A percentile compares a stretch with the other conserved stretches of the same genome.
phyloP scores from a whole-genome alignment of 495 filamentous ascomycete genomes.

The Aspergillus cristatus region DNA sequence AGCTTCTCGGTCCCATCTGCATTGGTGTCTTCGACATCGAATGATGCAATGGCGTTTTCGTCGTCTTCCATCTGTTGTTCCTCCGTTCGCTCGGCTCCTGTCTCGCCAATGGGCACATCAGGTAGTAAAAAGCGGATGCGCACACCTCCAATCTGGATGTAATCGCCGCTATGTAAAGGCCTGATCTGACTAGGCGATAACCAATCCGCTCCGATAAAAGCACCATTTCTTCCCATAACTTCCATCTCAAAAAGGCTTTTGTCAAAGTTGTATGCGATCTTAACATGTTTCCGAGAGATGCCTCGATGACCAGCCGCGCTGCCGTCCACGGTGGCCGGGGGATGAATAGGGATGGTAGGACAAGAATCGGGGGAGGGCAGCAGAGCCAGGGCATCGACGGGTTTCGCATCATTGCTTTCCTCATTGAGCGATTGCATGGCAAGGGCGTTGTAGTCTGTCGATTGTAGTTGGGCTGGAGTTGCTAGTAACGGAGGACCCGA shows the following conservation, averaged over 20 bases:
- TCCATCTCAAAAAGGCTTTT: conserved; percentile 68
- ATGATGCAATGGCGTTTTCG: conserved; percentile 23
- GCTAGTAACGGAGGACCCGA: conserved; percentile 32
- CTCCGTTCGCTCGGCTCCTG: conserved; percentile 60
- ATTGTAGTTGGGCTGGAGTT: conserved; percentile 34
- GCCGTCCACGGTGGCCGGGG: conserved; percentile 52
- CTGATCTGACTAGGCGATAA: conserved; percentile 51
- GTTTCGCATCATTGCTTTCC: conserved; percentile 25
- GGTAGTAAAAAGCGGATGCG: conserved; percentile 65
- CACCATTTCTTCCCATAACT: conserved; percentile 76
- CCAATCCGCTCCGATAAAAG: conserved; percentile 70
- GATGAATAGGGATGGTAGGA: conserved; percentile 75
- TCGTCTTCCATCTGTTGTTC: conserved; percentile 44
- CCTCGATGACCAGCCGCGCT: conserved; percentile 52
- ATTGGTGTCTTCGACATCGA: conserved; percentile 31
- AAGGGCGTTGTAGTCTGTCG: conserved; percentile 38
- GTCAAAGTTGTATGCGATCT: conserved; percentile 71
- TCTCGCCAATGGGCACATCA: conserved; percentile 58
- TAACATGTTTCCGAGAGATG: conserved; percentile 81
- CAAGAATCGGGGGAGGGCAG: conserved; percentile 48
- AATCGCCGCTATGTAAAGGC: conserved; percentile 60
- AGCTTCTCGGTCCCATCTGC: conserved; percentile 28
- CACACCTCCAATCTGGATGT: conserved; percentile 72
- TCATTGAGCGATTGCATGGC: conserved; percentile 38
- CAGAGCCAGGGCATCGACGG: conserved; percentile 31